Percentiles rank a stretch among this genome's conserved stretches.
These are phyloP conservation scores for Cardamine resedifolia DNA, from an alignment of 345 rosid genomes.

Conservation along the genomic window DNA sequence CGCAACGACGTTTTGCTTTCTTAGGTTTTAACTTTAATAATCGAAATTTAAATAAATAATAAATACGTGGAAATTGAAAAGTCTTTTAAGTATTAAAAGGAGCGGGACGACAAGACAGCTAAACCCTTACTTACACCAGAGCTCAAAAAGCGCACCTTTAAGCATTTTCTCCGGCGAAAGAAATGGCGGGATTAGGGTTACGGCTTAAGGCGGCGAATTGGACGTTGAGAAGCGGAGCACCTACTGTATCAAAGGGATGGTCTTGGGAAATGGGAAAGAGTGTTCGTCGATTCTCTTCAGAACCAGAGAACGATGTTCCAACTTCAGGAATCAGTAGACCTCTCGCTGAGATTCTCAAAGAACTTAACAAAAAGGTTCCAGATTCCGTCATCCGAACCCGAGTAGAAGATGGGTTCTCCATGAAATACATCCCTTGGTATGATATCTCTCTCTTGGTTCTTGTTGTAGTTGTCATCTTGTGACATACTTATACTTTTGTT, in stretches of 20 bases:
- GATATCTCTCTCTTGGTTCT: not conserved
- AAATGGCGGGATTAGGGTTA: conserved; percentile 34
- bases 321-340: conserved; percentile 74
- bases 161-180: conserved; percentile 21
- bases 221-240: conserved; percentile 24
- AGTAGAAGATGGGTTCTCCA: conserved; percentile 55
- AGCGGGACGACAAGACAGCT: not conserved
- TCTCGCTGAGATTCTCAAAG: conserved; percentile 64
- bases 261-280: conserved; percentile 13
- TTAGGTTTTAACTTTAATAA: not conserved
- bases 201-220: conserved; percentile 23
- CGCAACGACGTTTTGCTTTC: not conserved
- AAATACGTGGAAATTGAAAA: not conserved
- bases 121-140: conserved; percentile 1
- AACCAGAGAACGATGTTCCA: conserved; percentile 44
- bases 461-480: not conserved
- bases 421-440: conserved; percentile 82
- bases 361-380: conserved; percentile 78
- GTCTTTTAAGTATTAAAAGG: not conserved
- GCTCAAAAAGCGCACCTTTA: not conserved
- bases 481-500: not conserved
- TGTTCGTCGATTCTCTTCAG: conserved; percentile 28
- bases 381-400: conserved; percentile 57
- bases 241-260: not conserved
- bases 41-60: not conserved